These are phyloP conservation scores for Beauveria rudraprayagi DNA, from an alignment of 2,329 filamentous ascomycete genomes.

Conservation along the genomic window DNA sequence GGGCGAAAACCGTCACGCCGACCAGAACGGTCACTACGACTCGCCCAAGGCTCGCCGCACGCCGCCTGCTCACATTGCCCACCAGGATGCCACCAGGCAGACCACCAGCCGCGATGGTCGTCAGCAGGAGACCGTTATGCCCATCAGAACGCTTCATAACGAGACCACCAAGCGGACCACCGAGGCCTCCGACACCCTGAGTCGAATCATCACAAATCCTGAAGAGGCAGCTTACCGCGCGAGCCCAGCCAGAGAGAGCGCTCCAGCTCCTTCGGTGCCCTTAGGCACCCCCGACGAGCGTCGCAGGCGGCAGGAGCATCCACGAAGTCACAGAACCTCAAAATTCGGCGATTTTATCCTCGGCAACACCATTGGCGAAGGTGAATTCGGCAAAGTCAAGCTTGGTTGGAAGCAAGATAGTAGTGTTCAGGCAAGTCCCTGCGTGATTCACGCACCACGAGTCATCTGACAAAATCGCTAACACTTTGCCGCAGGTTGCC, in stretches of 20 bases:
- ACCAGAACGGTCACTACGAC: conserved; percentile 22
- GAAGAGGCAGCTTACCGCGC: conserved; percentile 25
- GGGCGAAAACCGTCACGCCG: conserved; percentile 24
- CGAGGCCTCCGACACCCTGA: conserved; percentile 73
- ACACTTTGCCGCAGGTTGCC: conserved; percentile 56
- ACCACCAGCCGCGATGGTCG: conserved; percentile 33
- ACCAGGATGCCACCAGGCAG: conserved; percentile 32
- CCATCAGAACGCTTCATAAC: conserved; percentile 36
- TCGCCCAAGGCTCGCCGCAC: conserved; percentile 21
- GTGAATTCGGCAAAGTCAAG: conserved; percentile 98
- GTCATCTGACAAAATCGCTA: conserved; percentile 13
- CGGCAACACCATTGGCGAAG: conserved; percentile 92
- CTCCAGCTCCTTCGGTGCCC: conserved; percentile 36
- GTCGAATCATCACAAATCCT: conserved; percentile 51
- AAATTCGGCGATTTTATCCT: conserved; percentile 95
- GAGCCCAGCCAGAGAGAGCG: conserved; percentile 30
- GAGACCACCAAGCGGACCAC: conserved; percentile 50
- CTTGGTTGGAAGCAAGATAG: conserved; percentile 97
- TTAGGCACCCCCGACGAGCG: conserved; percentile 39
- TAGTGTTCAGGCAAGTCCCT: conserved; percentile 59
- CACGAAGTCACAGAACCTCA: conserved; percentile 51
- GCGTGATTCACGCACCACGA: not conserved
- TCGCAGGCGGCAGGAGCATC: conserved; percentile 53
- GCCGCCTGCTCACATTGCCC: conserved; percentile 20
- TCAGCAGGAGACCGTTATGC: conserved; percentile 30